Percentiles rank a stretch among this genome's conserved stretches.
Conservation (phyloP, 371 early-diverging fungal species). For the Mucor plumbeus region DNA sequence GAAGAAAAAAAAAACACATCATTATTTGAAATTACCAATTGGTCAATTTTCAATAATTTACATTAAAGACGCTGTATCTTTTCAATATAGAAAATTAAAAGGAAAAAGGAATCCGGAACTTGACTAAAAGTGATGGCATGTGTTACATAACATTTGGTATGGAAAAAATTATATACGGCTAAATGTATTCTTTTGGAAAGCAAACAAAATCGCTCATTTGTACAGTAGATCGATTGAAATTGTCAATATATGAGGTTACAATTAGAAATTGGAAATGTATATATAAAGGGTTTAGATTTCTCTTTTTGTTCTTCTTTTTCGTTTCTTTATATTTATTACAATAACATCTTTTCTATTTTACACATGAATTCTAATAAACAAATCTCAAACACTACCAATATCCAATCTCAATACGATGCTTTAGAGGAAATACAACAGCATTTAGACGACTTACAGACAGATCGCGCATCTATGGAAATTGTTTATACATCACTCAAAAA, state of each 20-base stretch:
- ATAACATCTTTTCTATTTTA: not conserved
- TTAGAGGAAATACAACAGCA: constrained; percentile 16
- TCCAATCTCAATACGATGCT: constrained; percentile 12
- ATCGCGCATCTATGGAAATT: constrained; percentile 30
- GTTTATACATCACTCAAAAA: constrained; percentile 26
- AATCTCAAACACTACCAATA: not conserved
- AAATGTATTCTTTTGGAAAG: not conserved
- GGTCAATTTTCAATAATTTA: not conserved
- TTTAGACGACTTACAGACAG: constrained; percentile 23
- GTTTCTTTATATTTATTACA: not conserved
- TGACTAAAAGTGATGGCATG: not conserved
- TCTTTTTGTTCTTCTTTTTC: not conserved
- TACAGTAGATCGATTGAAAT: not conserved
- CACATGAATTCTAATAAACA: not conserved
- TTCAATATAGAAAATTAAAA: not conserved
- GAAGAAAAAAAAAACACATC: too few relatives aligned
- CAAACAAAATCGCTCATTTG: constrained; percentile 4
- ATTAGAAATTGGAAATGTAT: not conserved
- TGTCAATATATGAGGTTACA: constrained; percentile 1
- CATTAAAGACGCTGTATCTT: not conserved
- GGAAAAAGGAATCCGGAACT: not conserved
- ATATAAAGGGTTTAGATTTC: not conserved
- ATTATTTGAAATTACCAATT: too few relatives aligned
- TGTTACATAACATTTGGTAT: not conserved
- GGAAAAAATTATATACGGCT: not conserved